Evolutionary conservation across 192 early-diverging fungal species (phyloP).

Genomic region (Dissophora globulifera): DNA sequence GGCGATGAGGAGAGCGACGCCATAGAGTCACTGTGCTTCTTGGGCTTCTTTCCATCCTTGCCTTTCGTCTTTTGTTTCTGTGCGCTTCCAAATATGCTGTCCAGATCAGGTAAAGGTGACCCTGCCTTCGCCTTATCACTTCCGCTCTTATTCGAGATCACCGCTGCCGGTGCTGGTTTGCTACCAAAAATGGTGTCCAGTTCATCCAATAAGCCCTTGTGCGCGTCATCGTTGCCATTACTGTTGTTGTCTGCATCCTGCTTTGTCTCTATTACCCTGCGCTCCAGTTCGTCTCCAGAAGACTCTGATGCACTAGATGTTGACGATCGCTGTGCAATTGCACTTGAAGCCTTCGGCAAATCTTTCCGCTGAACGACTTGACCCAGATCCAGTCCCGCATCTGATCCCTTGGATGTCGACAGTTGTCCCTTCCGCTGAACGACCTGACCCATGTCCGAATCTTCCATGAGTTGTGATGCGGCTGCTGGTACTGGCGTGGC

Average conservation of each 20-base stretch:
- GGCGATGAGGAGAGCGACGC: neutral
- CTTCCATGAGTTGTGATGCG: neutral
- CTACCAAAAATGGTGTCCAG: conserved; percentile 16
- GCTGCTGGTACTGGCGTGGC: neutral
- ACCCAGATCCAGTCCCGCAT: conserved; percentile 12
- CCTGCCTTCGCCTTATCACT: no score
- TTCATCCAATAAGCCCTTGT: neutral
- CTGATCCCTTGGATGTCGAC: neutral
- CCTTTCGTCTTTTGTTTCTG: conserved; percentile 17
- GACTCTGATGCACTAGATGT: neutral
- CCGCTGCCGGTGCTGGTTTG: no score
- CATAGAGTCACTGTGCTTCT: neutral
- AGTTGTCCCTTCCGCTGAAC: no score
- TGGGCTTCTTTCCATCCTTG: conserved; percentile 9
- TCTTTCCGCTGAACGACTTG: conserved; percentile 24
- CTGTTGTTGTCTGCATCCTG: neutral
- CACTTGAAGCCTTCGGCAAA: neutral
- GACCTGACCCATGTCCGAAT: no score
- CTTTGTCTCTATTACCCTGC: neutral
- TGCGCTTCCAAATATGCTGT: conserved; percentile 12
- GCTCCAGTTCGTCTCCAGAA: neutral
- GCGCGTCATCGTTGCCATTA: neutral
- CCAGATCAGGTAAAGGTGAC: conserved; percentile 7
- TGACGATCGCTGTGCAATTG: no score
- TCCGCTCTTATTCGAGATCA: no score